A percentile compares a stretch with the other conserved stretches of the same genome.
phyloP scores from a whole-genome alignment of 2,329 filamentous ascomycete species.

The Teratosphaeria zuluensis region DNA sequence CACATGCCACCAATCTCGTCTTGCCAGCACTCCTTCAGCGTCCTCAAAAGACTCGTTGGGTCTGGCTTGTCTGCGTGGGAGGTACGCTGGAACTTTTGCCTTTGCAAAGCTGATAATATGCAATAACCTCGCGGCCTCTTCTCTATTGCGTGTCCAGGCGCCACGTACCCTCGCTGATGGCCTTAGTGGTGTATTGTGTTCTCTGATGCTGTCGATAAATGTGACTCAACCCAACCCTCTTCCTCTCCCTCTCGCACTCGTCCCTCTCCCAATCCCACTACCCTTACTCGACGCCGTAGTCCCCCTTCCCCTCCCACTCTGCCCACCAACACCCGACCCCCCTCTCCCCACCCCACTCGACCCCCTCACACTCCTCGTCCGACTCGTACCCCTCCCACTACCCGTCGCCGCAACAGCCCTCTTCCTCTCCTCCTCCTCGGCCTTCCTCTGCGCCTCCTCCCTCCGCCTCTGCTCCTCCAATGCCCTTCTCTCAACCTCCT shows the following conservation, averaged over 20 bases:
- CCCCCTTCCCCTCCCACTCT: constrained; percentile 45
- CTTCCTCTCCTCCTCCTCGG: constrained; percentile 44
- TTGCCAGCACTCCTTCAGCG: too few relatives aligned
- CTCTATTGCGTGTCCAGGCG: neutral
- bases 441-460: constrained; percentile 48
- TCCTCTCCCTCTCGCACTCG: constrained; percentile 10
- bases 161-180: neutral
- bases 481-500: constrained; percentile 66
- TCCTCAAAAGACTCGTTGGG: too few relatives aligned
- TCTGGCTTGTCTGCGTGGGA: too few relatives aligned
- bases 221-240: neutral
- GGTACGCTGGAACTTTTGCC: too few relatives aligned
- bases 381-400: constrained; percentile 15
- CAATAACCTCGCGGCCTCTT: too few relatives aligned
- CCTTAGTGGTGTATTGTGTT: neutral
- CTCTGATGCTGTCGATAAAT: neutral
- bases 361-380: constrained; percentile 21
- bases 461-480: constrained; percentile 69
- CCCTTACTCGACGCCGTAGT: constrained; percentile 31
- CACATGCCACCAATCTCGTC: too few relatives aligned
- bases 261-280: constrained; percentile 35
- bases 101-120: too few relatives aligned
- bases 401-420: constrained; percentile 43
- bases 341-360: constrained; percentile 24
- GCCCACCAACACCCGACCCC: constrained; percentile 35